Base-by-base conservation (phyloP, 2,329 filamentous ascomycete genomes). In the Chaetomium sp. region DNA sequence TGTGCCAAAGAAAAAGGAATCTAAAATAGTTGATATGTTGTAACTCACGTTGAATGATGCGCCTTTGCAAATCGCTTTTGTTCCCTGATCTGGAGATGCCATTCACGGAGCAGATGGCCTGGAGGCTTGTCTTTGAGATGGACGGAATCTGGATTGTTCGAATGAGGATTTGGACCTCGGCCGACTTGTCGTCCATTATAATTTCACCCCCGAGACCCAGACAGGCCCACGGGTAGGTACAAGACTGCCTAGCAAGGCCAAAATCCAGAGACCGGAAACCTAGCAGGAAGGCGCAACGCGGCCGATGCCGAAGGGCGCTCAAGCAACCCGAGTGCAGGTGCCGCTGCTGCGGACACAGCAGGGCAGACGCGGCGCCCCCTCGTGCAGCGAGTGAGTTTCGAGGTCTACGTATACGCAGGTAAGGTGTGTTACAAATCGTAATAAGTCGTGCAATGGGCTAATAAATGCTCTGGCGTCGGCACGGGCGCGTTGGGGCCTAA, bases 1-100 rank as follows among this genome's bases (percentile, higher is more conserved):
- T 6, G 11, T 11, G n/a, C 19, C 27, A 48, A 53, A 43, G 56
- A 56, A 47, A 49, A 27, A 27, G 19, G 19, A 27, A 27, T 27
- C 19, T 27, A 27, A 27, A 27, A 27, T 27, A 27, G 19, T 27
- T 27, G 19, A 27, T 27, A 27, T 27, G 19, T 27, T 59, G 52
- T 54, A 53, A 83, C 88, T 72, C 78, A 97, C 94, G 81, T 57
- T 82, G 76, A 60, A 87, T 82, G 59, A 96, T 88, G 65, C 92
- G 86, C 56, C 76, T 74, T 72, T 96, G 91, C 57, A 97, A 76
- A 43, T 88, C 81, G 37, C 84, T 82, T 76, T 99, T 99, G 66
- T 94, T 86, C 19, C 94, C 94, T 34, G 86, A 88, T 58, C 89
- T 87, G 62, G 82, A 80, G 38, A 95, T 76, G 47, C 84, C 81